These are phyloP conservation scores for Uncinocarpus reesii DNA, from an alignment of 2,329 filamentous ascomycete genomes.

Conservation along the genomic window DNA sequence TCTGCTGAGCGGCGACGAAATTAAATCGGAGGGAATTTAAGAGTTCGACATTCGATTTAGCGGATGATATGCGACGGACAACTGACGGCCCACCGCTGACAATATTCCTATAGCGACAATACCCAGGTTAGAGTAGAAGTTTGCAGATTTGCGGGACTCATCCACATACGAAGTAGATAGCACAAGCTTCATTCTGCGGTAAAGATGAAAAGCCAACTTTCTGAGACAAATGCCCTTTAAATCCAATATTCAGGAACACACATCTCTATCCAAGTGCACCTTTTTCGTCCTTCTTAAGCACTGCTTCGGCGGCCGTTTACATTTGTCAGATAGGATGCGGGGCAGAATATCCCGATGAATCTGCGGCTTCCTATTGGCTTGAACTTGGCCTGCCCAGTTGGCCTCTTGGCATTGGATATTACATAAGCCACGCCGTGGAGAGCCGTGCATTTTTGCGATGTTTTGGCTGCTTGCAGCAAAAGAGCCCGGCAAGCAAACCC, in stretches of 20 bases:
- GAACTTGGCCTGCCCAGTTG: background rate
- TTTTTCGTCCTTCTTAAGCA: no score
- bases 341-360: background rate
- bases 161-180: conserved; percentile 68
- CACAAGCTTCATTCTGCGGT: conserved; percentile 61
- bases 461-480: no score
- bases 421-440: background rate
- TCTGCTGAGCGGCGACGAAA: conserved; percentile 62
- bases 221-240: background rate
- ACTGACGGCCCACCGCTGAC: conserved; percentile 75
- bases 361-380: background rate
- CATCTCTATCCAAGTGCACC: no score
- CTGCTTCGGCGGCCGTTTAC: background rate
- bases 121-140: conserved; percentile 12
- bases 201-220: background rate
- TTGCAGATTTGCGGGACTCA: background rate
- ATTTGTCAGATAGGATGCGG: conserved; percentile 10
- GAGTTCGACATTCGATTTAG: conserved; percentile 87
- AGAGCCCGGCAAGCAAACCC: no score
- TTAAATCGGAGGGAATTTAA: conserved; percentile 78
- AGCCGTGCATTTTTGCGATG: background rate
- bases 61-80: conserved; percentile 64
- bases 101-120: conserved; percentile 54
- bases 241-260: no score
- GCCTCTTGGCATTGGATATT: conserved; percentile 4